phyloP scores from a whole-genome alignment of 208 protist genomes.

The Sergeia podlipaevii region DNA sequence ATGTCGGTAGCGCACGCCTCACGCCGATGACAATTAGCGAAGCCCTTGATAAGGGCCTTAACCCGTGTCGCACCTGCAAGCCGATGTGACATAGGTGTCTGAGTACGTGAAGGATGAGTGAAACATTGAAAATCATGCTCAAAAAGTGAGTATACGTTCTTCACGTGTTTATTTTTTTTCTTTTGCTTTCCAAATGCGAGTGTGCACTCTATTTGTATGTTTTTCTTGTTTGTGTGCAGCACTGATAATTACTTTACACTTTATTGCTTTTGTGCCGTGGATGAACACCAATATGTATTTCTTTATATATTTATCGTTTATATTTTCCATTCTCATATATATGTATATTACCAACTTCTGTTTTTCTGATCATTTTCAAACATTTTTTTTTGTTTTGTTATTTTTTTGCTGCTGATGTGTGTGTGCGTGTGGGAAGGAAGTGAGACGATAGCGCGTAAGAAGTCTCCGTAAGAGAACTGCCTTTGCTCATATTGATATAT shows the following conservation, averaged over 20 bases:
- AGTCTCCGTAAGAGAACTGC: too few species aligned
- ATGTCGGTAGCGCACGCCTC: slow-evolving; percentile 19
- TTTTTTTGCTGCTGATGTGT: too few species aligned
- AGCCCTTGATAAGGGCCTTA: slow-evolving; percentile 31
- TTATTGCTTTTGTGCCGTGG: slow-evolving; percentile 2
- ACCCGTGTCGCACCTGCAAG: slow-evolving; percentile 48
- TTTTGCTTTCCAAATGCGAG: not conserved
- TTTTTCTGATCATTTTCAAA: not conserved
- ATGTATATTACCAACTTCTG: slow-evolving; percentile 4
- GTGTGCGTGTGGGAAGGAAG: too few species aligned
- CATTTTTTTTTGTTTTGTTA: not conserved
- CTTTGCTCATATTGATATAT: too few species aligned
- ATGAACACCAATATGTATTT: not conserved
- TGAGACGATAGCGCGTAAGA: too few species aligned
- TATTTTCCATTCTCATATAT: not conserved
- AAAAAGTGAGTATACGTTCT: not conserved
- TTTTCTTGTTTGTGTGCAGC: too few species aligned
- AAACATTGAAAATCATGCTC: too few species aligned
- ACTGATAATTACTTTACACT: too few species aligned
- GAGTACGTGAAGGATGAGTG: too few species aligned
- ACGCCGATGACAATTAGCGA: slow-evolving; percentile 9
- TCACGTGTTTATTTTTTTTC: slow-evolving; percentile 1
- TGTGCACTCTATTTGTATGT: slow-evolving; percentile 1
- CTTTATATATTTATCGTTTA: too few species aligned
- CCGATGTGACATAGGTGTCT: slow-evolving; percentile 11